Conservation (phyloP, 176 grass and related monocot species). For the Carex cristatella region DNA sequence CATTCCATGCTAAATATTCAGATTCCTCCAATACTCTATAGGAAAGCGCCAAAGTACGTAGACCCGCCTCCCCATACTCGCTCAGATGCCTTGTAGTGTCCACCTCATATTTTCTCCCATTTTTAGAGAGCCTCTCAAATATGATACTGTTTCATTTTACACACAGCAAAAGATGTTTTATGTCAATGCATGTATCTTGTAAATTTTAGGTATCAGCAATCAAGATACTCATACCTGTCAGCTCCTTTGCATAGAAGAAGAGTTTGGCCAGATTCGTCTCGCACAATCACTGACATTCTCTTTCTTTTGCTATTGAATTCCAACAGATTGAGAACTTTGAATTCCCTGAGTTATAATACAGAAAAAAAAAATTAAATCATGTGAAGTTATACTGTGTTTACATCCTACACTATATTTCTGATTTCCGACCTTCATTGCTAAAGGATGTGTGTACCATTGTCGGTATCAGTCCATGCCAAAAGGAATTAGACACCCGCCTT, state of each 20-base stretch:
- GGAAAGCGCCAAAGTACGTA: constrained; percentile 70
- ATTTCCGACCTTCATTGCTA: constrained; percentile 6
- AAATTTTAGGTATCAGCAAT: background rate
- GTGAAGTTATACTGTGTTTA: background rate
- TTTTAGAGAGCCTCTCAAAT: constrained; percentile 93
- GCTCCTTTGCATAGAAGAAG: constrained; percentile 97
- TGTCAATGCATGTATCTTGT: background rate
- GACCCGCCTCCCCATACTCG: constrained; percentile 86
- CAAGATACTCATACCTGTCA: constrained; percentile 52
- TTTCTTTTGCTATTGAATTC: constrained; percentile 99
- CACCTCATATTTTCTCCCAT: constrained; percentile 60
- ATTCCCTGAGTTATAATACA: constrained; percentile 57
- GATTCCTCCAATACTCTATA: constrained; percentile 81
- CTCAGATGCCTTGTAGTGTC: constrained; percentile 71
- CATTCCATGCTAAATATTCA: constrained; percentile 86
- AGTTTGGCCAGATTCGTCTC: constrained; percentile 73
- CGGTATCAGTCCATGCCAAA: background rate
- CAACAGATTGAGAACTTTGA: constrained; percentile 96
- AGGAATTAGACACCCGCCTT: background rate
- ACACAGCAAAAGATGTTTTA: constrained; percentile 18
- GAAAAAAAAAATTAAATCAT: constrained; percentile 8
- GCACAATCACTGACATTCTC: constrained; percentile 92
- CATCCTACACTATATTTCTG: background rate
- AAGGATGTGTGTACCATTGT: background rate
- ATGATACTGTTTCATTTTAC: constrained; percentile 53